Percentiles rank a stretch among this genome's conserved stretches.
These are phyloP conservation scores for Stygiomarasmius scandens DNA, from an alignment of 1,284 basidiomycete species.

Conservation along the genomic window DNA sequence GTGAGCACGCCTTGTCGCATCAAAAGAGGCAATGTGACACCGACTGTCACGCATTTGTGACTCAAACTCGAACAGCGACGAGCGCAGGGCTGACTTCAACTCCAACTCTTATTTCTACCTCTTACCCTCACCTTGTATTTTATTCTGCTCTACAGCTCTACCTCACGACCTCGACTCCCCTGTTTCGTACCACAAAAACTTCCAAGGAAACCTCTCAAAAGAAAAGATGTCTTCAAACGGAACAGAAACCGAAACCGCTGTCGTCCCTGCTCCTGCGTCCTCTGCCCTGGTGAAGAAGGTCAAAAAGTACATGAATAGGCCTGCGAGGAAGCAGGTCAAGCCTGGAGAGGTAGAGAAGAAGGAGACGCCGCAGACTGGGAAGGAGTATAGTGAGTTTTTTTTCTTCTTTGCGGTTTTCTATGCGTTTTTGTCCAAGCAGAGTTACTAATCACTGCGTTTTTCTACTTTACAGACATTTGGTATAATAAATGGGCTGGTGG, in stretches of 20 bases:
- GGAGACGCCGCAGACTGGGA: constrained; percentile 87
- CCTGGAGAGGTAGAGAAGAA: constrained; percentile 88
- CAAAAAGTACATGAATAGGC: constrained; percentile 66
- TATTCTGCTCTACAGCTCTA: too few relatives aligned
- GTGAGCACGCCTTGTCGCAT: too few relatives aligned
- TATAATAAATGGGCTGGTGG: constrained; percentile 99
- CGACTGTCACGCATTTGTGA: too few relatives aligned
- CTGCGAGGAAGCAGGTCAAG: constrained; percentile 89
- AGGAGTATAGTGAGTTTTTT: constrained; percentile 84
- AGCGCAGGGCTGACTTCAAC: too few relatives aligned
- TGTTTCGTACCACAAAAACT: too few relatives aligned
- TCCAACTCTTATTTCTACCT: too few relatives aligned
- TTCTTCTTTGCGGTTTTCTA: not conserved
- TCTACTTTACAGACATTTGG: constrained; percentile 81
- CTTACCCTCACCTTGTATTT: too few relatives aligned
- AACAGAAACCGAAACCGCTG: constrained; percentile 24
- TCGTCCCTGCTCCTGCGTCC: too few relatives aligned
- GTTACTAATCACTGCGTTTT: constrained; percentile 3
- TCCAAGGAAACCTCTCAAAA: too few relatives aligned
- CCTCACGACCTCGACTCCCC: too few relatives aligned
- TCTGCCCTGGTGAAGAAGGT: constrained; percentile 6
- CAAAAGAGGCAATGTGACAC: too few relatives aligned
- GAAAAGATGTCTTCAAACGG: constrained; percentile 24
- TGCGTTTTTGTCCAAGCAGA: not conserved
- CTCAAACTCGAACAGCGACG: too few relatives aligned